phyloP scores from a whole-genome alignment of 176 grass and related monocot species.

The Ampelocalamus luodianensis region DNA sequence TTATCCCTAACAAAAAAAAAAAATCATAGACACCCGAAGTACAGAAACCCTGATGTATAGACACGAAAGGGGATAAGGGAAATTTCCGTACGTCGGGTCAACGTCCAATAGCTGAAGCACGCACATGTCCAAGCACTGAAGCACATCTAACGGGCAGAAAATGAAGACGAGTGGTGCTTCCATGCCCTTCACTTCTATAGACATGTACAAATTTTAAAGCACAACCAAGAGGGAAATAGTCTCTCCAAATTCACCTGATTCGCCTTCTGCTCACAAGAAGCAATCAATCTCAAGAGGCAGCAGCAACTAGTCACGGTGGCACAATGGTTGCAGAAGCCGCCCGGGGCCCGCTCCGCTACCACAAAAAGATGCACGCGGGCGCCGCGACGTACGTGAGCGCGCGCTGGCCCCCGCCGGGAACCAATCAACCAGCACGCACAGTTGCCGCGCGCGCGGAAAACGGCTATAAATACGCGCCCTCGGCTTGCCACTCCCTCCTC shows the following conservation, averaged over 20 bases:
- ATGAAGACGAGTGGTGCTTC: not conserved
- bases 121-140: not conserved
- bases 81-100: not conserved
- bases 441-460: not conserved
- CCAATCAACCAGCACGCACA: not conserved
- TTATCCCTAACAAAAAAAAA: not conserved
- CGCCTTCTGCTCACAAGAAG: too few species aligned
- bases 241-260: too few species aligned
- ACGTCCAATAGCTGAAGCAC: not conserved
- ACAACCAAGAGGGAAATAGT: too few species aligned
- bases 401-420: constrained; percentile 26
- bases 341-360: not conserved
- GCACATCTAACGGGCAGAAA: not conserved
- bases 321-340: not conserved
- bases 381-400: constrained; percentile 24
- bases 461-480: constrained; percentile 45
- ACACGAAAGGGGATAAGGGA: not conserved
- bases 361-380: not conserved
- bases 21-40: not conserved
- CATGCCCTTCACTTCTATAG: too few species aligned
- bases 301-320: too few species aligned
- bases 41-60: not conserved
- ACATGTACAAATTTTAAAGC: too few species aligned
- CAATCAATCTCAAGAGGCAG: too few species aligned
- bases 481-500: constrained; percentile 31